These are phyloP conservation scores for Didymella sp. DNA, from an alignment of 2,329 filamentous ascomycete species.

Conservation along the genomic window DNA sequence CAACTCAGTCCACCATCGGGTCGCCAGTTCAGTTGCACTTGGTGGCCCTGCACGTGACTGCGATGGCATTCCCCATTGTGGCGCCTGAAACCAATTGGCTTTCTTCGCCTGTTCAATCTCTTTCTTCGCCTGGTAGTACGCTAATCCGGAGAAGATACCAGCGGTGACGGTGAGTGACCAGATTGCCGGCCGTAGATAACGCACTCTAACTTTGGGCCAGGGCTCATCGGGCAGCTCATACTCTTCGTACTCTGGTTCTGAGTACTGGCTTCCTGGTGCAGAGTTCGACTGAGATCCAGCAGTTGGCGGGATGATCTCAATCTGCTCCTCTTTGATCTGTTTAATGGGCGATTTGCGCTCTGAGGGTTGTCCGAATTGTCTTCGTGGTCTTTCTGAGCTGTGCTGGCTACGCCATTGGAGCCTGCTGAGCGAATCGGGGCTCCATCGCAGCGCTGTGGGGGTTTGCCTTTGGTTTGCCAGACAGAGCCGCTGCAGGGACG, in stretches of 20 bases:
- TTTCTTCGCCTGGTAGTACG: conserved; percentile 39
- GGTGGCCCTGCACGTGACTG: conserved; percentile 28
- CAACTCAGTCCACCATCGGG: conserved; percentile 32
- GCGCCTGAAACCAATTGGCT: conserved; percentile 27
- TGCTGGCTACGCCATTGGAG: conserved; percentile 17
- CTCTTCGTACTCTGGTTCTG: conserved; percentile 5
- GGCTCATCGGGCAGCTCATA: conserved; percentile 5
- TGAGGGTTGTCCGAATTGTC: conserved; percentile 13
- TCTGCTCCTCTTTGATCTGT: conserved; percentile 13
- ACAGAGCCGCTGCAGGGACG: conserved; percentile 1
- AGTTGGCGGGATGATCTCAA: conserved; percentile 9
- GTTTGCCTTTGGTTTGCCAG: not conserved
- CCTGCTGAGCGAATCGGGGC: conserved; percentile 2
- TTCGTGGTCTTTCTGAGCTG: conserved; percentile 12
- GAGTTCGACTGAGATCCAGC: not conserved
- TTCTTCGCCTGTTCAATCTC: conserved; percentile 33
- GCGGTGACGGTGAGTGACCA: conserved; percentile 38
- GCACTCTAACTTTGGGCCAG: conserved; percentile 28
- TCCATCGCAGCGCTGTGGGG: not conserved
- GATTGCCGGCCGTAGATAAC: conserved; percentile 39
- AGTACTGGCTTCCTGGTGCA: conserved; percentile 8
- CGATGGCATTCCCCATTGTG: conserved; percentile 25
- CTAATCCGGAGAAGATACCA: conserved; percentile 38
- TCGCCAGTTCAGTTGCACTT: conserved; percentile 37
- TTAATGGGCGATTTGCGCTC: conserved; percentile 12